Base-by-base conservation (phyloP, 768 basidiomycete species). In the Kwoniella sp. region DNA sequence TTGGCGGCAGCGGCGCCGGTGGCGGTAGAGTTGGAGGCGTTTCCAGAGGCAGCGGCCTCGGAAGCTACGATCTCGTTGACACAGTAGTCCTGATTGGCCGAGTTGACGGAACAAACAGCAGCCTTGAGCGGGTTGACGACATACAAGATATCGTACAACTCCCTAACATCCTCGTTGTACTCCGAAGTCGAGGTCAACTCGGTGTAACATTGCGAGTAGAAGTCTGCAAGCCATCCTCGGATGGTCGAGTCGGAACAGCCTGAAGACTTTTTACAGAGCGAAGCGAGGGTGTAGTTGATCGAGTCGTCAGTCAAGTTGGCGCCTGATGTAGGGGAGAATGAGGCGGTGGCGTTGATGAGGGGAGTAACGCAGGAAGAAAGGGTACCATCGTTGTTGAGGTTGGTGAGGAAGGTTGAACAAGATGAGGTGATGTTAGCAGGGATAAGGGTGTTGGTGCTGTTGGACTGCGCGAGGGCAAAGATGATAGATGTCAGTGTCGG, bases 81-180 rank as follows among this genome's bases (percentile, higher is more conserved):
- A 75, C 95, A 98, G 81, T 85, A 96, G 25, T 72, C 75, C 40
- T 83, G 81, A 30, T 86, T 88, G 51, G 72, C 82, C 72, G 87
- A 86, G 72, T 89, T 86, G 84, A 90, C 90, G 50, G 88, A 69
- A 82, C 94, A 97, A 29, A 91, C 76, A 26, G 92, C 88, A 6
- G 77, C 68, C 65, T 81, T 82, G 76, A 95, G 77, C 8, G 93
- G 92, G 12, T 76, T 65, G 49, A 94, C 67, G 63, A 84, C 68
- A 82, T 91, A 99, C 27, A 97, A 81, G 29, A 86, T 82, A 76
- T 97, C 94, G 81, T 98, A 99, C 1, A 85, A 80, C 26, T 80
- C 70, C 77, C 86, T 77, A 50, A 96, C 89, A 25, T 83, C 77
- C 50, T 60, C 59, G 65, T 78, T 77, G 77, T 78, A 77, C 4